Evolutionary conservation across 768 basidiomycete species (phyloP), one percentile per base, ranked within the genome.

Genomic region (Naganishia kalamii): DNA sequence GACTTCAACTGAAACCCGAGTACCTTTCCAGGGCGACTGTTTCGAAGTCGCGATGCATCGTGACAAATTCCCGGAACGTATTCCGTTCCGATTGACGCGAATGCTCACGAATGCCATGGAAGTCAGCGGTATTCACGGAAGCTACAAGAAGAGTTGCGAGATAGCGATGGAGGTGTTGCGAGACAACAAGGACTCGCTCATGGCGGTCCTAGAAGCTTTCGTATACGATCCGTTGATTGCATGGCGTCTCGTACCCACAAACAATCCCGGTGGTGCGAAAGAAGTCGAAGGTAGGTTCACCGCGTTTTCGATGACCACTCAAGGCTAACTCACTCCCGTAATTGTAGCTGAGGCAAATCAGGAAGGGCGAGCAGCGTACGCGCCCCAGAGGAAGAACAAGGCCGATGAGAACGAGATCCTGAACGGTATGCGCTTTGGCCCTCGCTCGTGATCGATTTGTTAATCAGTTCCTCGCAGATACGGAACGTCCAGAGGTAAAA

Each of bases 41-140:
- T 99, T 97, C 78, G 93, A 98, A 79, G 88, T 96, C 46, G 92
- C 93, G 21, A 94, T 94, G 89, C 88, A 90, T 71, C 88, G 92
- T 72, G 92, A 96, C 78, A 99, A 99, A 80, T 98, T 93, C 82
- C 96, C 96, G 0, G 96, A 99, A 80, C 93, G 88, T 77, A 91
- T 99, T 60, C 96, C 96, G 0, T 99, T 99, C 87, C 86, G 96
- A 41, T 82, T 99, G 68, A 99, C 96, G 11, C 83, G 96, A 70
- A 99, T 99, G 96, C 84, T 99, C 60, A 94, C 92, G 12, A 90
- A 96, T 75, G 96, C 96, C 13, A 99, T 99, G 96, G 96, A 99
- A 84, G 92, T 90, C 70, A 94, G 92, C 79, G 94, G 96, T 25
- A 96, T 99, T 67, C 91, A 97, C 74, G 96, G 96, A 40, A 96